phyloP scores from a whole-genome alignment of 192 early-diverging fungal genomes.

The Coemansia sp. region DNA sequence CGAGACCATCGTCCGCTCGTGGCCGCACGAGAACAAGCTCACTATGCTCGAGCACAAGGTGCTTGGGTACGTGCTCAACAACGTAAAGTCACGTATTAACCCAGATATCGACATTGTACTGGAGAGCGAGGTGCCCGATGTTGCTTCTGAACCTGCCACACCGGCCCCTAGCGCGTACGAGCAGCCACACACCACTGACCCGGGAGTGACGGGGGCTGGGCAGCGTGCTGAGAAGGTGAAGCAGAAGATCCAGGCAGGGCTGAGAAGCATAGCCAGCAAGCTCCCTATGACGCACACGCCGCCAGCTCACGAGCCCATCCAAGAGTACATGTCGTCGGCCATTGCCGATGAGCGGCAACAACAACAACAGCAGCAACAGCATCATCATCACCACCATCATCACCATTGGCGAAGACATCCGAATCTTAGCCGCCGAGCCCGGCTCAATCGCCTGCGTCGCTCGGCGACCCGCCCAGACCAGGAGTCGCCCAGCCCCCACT shows the following conservation, averaged over 20 bases:
- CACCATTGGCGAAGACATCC: too few relatives aligned
- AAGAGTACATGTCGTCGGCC: constrained; percentile 15
- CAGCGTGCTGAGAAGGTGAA: neutral
- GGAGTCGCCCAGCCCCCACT: too few relatives aligned
- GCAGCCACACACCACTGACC: neutral
- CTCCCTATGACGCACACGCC: constrained; percentile 3
- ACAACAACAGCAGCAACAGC: neutral
- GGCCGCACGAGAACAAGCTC: constrained; percentile 18
- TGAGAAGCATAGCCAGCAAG: constrained; percentile 4
- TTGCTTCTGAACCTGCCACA: neutral
- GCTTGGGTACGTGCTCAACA: constrained; percentile 19
- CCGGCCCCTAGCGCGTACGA: neutral
- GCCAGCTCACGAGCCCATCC: constrained; percentile 12
- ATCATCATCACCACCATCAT: too few relatives aligned
- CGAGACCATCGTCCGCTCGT: neutral
- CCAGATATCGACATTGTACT: neutral
- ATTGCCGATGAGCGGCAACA: constrained; percentile 6
- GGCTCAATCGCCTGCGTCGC: too few relatives aligned
- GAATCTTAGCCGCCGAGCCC: too few relatives aligned
- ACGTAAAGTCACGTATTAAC: neutral
- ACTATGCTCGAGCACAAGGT: constrained; percentile 35
- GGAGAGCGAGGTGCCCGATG: neutral
- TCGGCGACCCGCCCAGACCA: too few relatives aligned
- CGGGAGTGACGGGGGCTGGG: neutral
- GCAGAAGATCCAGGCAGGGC: constrained; percentile 5